Evolutionary conservation across 768 basidiomycete genomes (phyloP), one percentile per base, ranked within the genome.

Genomic region (Trametes punicea): DNA sequence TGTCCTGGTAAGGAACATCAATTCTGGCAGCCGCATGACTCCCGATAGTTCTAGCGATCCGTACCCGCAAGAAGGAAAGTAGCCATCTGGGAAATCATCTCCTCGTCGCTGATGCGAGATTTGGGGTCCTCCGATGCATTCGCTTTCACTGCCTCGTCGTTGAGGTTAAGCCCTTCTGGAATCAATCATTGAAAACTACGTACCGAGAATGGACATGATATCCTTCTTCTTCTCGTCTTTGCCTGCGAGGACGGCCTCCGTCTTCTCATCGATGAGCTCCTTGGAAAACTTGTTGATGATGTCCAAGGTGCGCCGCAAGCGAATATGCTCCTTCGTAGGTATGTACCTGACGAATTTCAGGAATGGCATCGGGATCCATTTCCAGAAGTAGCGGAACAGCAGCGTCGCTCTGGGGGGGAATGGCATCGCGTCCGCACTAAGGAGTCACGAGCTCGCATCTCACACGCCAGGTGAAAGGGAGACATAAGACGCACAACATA

Each of bases 191-290:
- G n/a, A n/a, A n/a, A n/a, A n/a, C 10, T n/a, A 41, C 64, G 18
- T 40, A 67, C 70, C 64, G 0, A 73, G 62, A 25, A 73, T 61
- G 33, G 70, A 72, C 63, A 73, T 68, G 20, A 72, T 67, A 50
- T 71, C 72, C 54, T 65, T 69, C 56, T 66, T 69, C 20, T 64
- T 65, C 41, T 67, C 67, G 25, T 62, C 61, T 11, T 63, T 59
- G 8, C 56, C 50, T 0, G 56, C 41, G 10, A 62, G 46, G 4
- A 51, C 55, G 8, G 60, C 55, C 21, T 60, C 58, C n/a, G 59
- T 64, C 57, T 69, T 67, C 45, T 65, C 58, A 13, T 51, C 47
- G 34, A 73, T 54, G 3, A 73, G 55, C 5, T 46, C 47, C 23
- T 57, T 55, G 13, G 69, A 60, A 11, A 70, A 64, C 2, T 46